Conservation (phyloP, 139 green algal species). For the Auxenochlorella pyrenoidosa region DNA sequence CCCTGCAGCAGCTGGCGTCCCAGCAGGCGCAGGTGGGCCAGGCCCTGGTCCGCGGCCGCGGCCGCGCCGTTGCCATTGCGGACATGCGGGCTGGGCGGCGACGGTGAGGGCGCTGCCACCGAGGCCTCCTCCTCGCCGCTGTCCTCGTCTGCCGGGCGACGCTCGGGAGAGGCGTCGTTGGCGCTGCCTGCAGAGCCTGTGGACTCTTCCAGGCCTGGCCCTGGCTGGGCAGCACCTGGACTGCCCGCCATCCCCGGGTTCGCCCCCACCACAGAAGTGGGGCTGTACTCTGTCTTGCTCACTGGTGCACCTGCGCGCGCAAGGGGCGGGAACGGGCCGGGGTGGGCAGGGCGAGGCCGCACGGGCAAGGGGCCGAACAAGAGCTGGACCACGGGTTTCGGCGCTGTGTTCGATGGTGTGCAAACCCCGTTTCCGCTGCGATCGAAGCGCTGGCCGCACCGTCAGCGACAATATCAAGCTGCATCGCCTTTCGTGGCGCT, state of each 20-base stretch:
- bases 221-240: background rate
- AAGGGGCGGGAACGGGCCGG: background rate
- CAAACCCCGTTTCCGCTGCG: too few species aligned
- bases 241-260: background rate
- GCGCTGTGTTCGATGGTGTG: too few species aligned
- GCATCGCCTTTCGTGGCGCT: too few species aligned
- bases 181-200: background rate
- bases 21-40: background rate
- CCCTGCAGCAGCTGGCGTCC: constrained; percentile 32
- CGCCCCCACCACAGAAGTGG: background rate
- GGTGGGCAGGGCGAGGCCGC: too few species aligned
- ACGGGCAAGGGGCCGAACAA: too few species aligned
- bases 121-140: background rate
- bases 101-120: background rate
- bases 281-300: background rate
- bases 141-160: background rate
- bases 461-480: too few species aligned
- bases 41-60: background rate
- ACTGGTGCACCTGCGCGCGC: background rate
- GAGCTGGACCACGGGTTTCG: too few species aligned
- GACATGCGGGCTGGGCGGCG: background rate
- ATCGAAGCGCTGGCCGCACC: too few species aligned
- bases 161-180: background rate
- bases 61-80: background rate
- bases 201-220: background rate